Conservation (phyloP, 306 rosid species). For the Crataegus laevigata region DNA sequence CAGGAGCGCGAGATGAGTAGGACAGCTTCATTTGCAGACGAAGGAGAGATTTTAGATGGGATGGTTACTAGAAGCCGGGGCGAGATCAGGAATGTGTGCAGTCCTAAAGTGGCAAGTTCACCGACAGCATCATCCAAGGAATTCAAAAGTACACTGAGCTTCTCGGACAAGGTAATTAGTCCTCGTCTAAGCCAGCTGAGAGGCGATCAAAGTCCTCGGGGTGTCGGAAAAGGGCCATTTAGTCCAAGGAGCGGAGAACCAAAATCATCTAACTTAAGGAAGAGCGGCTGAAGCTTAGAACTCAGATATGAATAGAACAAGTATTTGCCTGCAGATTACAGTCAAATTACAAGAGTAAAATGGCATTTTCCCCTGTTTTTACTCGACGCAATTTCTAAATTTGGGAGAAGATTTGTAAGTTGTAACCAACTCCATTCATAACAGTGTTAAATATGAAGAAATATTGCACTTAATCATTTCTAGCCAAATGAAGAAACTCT, state of each 20-base stretch:
- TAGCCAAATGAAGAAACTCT: neutral
- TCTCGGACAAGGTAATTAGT: constrained; percentile 32
- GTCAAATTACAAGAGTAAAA: neutral
- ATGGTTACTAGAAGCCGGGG: constrained; percentile 57
- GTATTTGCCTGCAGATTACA: neutral
- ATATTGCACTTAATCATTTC: neutral
- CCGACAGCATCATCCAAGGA: constrained; percentile 29
- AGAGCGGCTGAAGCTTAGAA: constrained; percentile 22
- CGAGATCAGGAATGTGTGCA: constrained; percentile 50
- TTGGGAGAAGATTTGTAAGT: neutral
- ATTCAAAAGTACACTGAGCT: constrained; percentile 21
- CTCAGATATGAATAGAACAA: constrained; percentile 2
- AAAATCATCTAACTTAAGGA: constrained; percentile 36
- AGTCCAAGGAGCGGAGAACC: constrained; percentile 33
- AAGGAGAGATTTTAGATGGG: constrained; percentile 57
- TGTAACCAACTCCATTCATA: neutral
- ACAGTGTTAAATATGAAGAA: neutral
- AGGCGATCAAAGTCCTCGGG: constrained; percentile 32
- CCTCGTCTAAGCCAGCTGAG: constrained; percentile 30
- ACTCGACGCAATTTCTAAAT: neutral
- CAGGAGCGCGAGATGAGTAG: constrained; percentile 48
- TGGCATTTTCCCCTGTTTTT: neutral
- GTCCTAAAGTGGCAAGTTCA: constrained; percentile 38
- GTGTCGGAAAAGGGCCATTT: constrained; percentile 29
- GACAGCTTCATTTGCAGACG: constrained; percentile 46